A percentile compares a stretch with the other conserved stretches of the same genome.
Evolutionary conservation across 441 rosid genomes (phyloP).

Genomic region (Populus hybrid): DNA sequence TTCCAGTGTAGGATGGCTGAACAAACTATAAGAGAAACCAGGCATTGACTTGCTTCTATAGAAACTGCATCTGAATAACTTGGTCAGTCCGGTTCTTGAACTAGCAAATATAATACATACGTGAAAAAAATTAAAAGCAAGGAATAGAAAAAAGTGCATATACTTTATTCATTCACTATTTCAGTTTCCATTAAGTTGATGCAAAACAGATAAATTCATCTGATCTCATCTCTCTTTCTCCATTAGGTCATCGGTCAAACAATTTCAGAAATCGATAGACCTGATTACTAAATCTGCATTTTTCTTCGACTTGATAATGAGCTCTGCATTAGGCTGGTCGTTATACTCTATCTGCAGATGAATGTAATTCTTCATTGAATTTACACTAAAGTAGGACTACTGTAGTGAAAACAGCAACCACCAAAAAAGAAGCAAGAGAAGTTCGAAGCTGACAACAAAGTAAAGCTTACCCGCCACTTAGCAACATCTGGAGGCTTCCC

Average conservation of each 20-base stretch:
- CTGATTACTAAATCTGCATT: slow-evolving; percentile 74
- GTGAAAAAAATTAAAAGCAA: neutral
- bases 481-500: slow-evolving; percentile 81
- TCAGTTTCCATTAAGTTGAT: neutral
- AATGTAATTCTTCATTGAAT: neutral
- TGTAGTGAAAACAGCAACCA: neutral
- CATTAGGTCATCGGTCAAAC: neutral
- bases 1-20: neutral
- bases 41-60: neutral
- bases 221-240: slow-evolving; percentile 8
- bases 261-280: slow-evolving; percentile 47
- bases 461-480: slow-evolving; percentile 66
- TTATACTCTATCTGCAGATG: slow-evolving; percentile 70
- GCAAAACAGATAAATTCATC: neutral
- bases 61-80: neutral
- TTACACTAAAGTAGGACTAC: neutral
- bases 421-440: neutral
- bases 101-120: neutral
- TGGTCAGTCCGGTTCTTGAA: neutral
- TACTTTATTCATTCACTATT: neutral
- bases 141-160: neutral
- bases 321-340: slow-evolving; percentile 82
- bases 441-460: neutral
- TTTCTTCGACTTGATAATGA: slow-evolving; percentile 60
- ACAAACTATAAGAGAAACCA: neutral